These are phyloP conservation scores for California macrophylla DNA, from an alignment of 441 rosid species.

Conservation along the genomic window DNA sequence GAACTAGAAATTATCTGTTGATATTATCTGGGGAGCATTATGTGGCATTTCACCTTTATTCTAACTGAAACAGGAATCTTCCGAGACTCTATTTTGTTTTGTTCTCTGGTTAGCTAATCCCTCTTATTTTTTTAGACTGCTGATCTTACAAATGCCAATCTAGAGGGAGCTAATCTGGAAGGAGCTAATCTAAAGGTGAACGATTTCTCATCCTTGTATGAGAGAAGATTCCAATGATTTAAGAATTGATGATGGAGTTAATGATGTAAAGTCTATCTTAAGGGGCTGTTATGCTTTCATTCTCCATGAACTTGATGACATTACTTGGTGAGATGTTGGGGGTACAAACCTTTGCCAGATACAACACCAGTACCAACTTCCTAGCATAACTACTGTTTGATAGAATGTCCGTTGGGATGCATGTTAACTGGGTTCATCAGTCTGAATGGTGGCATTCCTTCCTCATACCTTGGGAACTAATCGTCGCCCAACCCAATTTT, in stretches of 20 bases:
- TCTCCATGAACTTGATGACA: neutral
- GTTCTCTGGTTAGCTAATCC: neutral
- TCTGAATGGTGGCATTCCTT: neutral
- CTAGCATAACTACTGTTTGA: neutral
- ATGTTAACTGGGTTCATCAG: neutral
- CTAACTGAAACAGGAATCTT: neutral
- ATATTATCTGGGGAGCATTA: neutral
- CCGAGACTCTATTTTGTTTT: neutral
- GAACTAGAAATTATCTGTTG: neutral
- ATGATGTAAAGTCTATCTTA: neutral
- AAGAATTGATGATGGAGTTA: neutral
- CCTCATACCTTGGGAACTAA: neutral
- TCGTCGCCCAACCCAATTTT: neutral
- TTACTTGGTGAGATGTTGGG: slow-evolving; percentile 1
- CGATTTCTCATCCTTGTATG: neutral
- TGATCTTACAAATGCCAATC: slow-evolving; percentile 82
- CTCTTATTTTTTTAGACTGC: slow-evolving; percentile 40
- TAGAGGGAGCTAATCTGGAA: slow-evolving; percentile 86
- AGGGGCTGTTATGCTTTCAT: neutral
- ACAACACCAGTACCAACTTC: neutral
- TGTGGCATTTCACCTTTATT: neutral
- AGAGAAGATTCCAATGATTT: neutral
- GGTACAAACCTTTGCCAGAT: neutral
- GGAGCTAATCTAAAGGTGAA: slow-evolving; percentile 89
- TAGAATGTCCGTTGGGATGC: neutral